phyloP scores from a whole-genome alignment of 495 filamentous ascomycete species.

The Aspergillus sparsus region DNA sequence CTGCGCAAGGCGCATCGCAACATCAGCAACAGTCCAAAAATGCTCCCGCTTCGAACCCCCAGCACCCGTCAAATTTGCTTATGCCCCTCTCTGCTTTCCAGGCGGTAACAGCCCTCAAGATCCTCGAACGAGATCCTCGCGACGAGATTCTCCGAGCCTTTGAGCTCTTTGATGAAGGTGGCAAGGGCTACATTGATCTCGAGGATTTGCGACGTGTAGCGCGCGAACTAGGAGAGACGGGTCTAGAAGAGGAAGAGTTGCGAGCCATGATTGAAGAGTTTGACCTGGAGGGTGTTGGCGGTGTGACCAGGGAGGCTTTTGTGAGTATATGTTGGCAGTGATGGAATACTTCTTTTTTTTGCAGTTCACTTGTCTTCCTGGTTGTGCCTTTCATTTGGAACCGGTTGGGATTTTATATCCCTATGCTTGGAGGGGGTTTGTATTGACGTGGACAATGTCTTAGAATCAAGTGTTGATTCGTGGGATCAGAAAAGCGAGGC shows the following conservation, averaged over 20 bases:
- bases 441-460: constrained; percentile 13
- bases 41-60: constrained; percentile 38
- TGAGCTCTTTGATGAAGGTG: constrained; percentile 78
- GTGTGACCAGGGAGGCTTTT: constrained; percentile 89
- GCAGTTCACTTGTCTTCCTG: constrained; percentile 2
- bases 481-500: neutral
- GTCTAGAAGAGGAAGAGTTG: constrained; percentile 88
- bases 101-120: constrained; percentile 74
- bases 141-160: constrained; percentile 94
- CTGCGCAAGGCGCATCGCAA: constrained; percentile 26
- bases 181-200: constrained; percentile 81
- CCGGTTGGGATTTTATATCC: too few species aligned
- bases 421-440: constrained; percentile 1
- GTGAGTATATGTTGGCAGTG: constrained; percentile 71
- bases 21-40: constrained; percentile 32
- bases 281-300: constrained; percentile 89
- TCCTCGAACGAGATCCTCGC: constrained; percentile 76
- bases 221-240: constrained; percentile 84
- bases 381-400: constrained; percentile 7
- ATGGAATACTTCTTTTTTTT: constrained; percentile 13
- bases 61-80: constrained; percentile 58
- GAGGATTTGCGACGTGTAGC: constrained; percentile 86
- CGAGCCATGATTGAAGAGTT: constrained; percentile 98
- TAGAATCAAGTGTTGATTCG: constrained; percentile 4
- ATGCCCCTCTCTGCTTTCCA: constrained; percentile 75